phyloP scores from a whole-genome alignment of 208 protist species.

The Leishmania amazonensis region DNA sequence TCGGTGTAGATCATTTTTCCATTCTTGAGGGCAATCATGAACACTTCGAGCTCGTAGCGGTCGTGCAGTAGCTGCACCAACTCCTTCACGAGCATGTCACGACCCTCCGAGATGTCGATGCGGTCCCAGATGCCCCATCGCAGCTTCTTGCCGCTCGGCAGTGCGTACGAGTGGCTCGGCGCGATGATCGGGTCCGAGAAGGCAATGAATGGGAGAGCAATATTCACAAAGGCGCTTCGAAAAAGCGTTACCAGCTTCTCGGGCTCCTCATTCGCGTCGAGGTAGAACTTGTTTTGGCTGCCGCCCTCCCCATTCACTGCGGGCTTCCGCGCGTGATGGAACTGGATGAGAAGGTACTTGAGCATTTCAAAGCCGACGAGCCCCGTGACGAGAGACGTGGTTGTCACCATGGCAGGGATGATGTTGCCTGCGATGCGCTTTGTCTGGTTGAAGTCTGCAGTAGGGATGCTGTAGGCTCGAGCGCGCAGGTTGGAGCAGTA shows the following conservation, averaged over 20 bases:
- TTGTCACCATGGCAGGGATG: slow-evolving; percentile 99
- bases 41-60: slow-evolving; percentile 92
- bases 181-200: slow-evolving; percentile 96
- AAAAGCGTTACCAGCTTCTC: slow-evolving; percentile 66
- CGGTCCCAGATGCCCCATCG: slow-evolving; percentile 97
- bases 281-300: slow-evolving; percentile 9
- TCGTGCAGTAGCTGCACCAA: slow-evolving; percentile 89
- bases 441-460: slow-evolving; percentile 72
- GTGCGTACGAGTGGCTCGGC: slow-evolving; percentile 46
- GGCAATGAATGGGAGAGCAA: slow-evolving; percentile 96
- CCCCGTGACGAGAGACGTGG: slow-evolving; percentile 98
- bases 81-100: slow-evolving; percentile 93
- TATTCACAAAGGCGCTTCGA: slow-evolving; percentile 98
- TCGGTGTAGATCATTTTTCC: slow-evolving; percentile 87
- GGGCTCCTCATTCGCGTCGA: slow-evolving; percentile 40
- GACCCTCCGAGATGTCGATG: slow-evolving; percentile 94
- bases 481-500: slow-evolving; percentile 94
- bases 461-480: slow-evolving; percentile 90
- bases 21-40: slow-evolving; percentile 89
- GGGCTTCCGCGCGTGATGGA: slow-evolving; percentile 25
- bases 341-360: slow-evolving; percentile 93
- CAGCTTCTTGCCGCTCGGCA: slow-evolving; percentile 53
- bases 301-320: neutral
- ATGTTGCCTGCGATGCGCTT: slow-evolving; percentile 98
- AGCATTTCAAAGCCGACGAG: slow-evolving; percentile 97